Evolutionary conservation across 2,329 filamentous ascomycete species (phyloP).

Genomic region (Sporothrix phasma): DNA sequence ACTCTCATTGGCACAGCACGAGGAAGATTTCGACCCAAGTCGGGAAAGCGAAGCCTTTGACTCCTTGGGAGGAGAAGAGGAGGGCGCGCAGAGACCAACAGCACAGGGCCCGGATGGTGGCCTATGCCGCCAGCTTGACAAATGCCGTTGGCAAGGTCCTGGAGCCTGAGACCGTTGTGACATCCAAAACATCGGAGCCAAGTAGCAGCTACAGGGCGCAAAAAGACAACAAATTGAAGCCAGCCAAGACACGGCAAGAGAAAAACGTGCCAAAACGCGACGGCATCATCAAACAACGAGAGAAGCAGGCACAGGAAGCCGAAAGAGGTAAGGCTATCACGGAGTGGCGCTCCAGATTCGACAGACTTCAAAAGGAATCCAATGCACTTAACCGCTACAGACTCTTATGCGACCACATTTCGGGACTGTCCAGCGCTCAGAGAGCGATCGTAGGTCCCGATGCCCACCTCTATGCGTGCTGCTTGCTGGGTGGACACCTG

Average conservation of each 20-base stretch:
- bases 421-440: slow-evolving; percentile 29
- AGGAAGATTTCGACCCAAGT: not conserved
- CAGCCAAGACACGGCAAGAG: not conserved
- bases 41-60: not conserved
- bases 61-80: not conserved
- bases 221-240: not conserved
- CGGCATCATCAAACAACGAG: not conserved
- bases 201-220: not conserved
- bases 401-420: slow-evolving; percentile 39
- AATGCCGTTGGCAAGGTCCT: slow-evolving; percentile 52
- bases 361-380: slow-evolving; percentile 36
- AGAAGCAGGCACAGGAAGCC: slow-evolving; percentile 20
- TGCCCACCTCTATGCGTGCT: slow-evolving; percentile 29
- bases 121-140: slow-evolving; percentile 61
- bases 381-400: slow-evolving; percentile 36
- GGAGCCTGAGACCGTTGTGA: slow-evolving; percentile 54
- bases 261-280: not conserved
- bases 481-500: slow-evolving; percentile 22
- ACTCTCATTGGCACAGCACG: not conserved
- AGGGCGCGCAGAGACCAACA: slow-evolving; percentile 40
- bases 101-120: slow-evolving; percentile 56
- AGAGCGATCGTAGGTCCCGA: slow-evolving; percentile 25
- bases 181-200: slow-evolving; percentile 19
- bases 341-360: slow-evolving; percentile 25
- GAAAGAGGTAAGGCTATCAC: not conserved